A percentile compares a stretch with the other conserved stretches of the same genome.
phyloP scores from a whole-genome alignment of 805 yeast genomes.

The Candida sphagnicola region DNA sequence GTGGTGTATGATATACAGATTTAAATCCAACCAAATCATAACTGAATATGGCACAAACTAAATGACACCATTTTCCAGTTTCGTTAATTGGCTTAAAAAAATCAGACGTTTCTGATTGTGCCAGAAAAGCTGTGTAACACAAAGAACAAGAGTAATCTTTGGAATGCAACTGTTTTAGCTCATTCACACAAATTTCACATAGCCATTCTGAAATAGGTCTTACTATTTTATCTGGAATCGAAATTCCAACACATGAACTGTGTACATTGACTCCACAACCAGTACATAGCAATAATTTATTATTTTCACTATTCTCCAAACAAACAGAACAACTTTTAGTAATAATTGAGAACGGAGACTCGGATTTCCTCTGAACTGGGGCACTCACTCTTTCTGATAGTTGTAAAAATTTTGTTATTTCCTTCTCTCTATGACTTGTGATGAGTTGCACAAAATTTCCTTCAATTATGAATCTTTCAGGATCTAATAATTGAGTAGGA shows the following conservation, averaged over 20 bases:
- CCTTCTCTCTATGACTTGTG: background rate
- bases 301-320: background rate
- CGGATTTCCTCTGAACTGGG: background rate
- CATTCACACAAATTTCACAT: conserved; percentile 78
- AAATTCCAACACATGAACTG: conserved; percentile 60
- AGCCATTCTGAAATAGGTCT: conserved; percentile 53
- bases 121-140: conserved; percentile 44
- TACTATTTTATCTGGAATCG: conserved; percentile 12
- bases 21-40: conserved; percentile 41
- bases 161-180: conserved; percentile 53
- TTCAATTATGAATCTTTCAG: background rate
- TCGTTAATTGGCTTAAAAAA: conserved; percentile 63
- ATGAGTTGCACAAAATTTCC: background rate
- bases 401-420: background rate
- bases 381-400: background rate
- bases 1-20: conserved; percentile 29
- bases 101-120: conserved; percentile 51
- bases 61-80: conserved; percentile 72
- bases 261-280: conserved; percentile 72
- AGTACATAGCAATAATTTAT: conserved; percentile 49
- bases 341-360: conserved; percentile 2
- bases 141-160: conserved; percentile 60
- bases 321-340: conserved; percentile 6
- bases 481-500: background rate
- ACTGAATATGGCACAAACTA: conserved; percentile 61